Percentiles rank a stretch among this genome's conserved stretches.
Conservation (phyloP, 192 early-diverging fungal genomes). For the Allomyces javanicus region DNA sequence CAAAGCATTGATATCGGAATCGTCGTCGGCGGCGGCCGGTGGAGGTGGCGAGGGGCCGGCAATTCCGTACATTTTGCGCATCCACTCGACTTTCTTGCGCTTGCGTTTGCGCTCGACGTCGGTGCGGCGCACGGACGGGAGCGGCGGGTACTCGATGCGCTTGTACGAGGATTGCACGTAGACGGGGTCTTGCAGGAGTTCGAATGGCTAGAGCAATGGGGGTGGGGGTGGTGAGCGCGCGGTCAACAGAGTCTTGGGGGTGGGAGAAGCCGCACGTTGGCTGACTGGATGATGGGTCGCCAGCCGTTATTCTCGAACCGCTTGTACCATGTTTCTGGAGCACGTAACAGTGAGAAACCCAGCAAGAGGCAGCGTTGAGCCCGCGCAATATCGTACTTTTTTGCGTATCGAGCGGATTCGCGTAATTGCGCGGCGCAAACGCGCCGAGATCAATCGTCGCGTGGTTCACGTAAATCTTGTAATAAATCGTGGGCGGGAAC, state of each 20-base stretch:
- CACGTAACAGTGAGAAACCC: not conserved
- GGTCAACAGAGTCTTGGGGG: too few species aligned
- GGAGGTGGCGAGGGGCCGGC: not conserved
- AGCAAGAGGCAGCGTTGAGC: too few species aligned
- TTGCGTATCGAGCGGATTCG: slow-evolving; percentile 7
- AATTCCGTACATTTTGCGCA: slow-evolving; percentile 21
- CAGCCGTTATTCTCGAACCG: slow-evolving; percentile 38
- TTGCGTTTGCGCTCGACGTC: slow-evolving; percentile 16
- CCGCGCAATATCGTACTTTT: slow-evolving; percentile 1
- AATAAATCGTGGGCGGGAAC: slow-evolving; percentile 37
- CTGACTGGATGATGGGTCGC: slow-evolving; percentile 21
- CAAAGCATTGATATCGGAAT: slow-evolving; percentile 1
- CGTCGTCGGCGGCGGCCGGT: not conserved
- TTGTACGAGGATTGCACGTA: not conserved
- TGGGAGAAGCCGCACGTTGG: slow-evolving; percentile 5
- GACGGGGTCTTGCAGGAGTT: not conserved
- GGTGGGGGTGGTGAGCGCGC: too few species aligned
- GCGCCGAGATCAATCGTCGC: slow-evolving; percentile 34
- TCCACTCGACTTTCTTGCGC: slow-evolving; percentile 27
- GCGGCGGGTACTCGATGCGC: slow-evolving; percentile 4
- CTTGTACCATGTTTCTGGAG: slow-evolving; percentile 26
- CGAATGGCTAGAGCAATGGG: too few species aligned
- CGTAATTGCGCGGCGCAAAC: slow-evolving; percentile 37
- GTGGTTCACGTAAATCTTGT: slow-evolving; percentile 37
- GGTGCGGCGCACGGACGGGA: slow-evolving; percentile 10